Evolutionary conservation across 148 eudicot genomes (phyloP).

Genomic region (Euryodendron excelsum): DNA sequence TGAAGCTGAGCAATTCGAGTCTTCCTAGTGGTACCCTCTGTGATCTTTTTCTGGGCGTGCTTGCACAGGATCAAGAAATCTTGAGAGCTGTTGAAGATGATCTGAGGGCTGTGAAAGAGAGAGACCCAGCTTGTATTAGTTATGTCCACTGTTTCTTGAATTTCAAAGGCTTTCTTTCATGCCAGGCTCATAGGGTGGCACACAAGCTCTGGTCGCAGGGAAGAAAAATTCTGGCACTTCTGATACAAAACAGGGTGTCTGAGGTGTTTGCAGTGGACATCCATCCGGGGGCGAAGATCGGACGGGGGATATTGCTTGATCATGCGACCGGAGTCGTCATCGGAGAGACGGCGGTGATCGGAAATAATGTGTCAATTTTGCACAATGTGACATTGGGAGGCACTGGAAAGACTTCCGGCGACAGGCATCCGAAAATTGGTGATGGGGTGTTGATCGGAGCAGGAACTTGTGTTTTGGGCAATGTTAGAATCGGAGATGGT

Average conservation of each 20-base stretch:
- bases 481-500: slow-evolving; percentile 68
- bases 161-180: slow-evolving; percentile 75
- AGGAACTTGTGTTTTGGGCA: slow-evolving; percentile 78
- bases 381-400: no score
- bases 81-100: slow-evolving; percentile 45
- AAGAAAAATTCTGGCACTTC: slow-evolving; percentile 51
- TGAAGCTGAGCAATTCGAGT: slow-evolving; percentile 46
- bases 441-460: slow-evolving; percentile 83
- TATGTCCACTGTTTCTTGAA: slow-evolving; percentile 76
- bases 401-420: slow-evolving; percentile 63
- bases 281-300: slow-evolving; percentile 82
- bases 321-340: slow-evolving; percentile 84
- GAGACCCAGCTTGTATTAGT: slow-evolving; percentile 87
- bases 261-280: slow-evolving; percentile 80
- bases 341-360: slow-evolving; percentile 90
- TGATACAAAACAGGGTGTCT: slow-evolving; percentile 69
- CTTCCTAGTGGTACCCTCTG: slow-evolving; percentile 44
- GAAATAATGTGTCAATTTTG: no score
- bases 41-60: slow-evolving; percentile 49
- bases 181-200: slow-evolving; percentile 70
- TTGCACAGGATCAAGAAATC: slow-evolving; percentile 43
- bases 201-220: slow-evolving; percentile 67
- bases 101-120: slow-evolving; percentile 59
- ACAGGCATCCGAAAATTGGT: slow-evolving; percentile 75
- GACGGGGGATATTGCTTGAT: slow-evolving; percentile 72